Evolutionary conservation across 495 filamentous ascomycete species (phyloP), one percentile per base, ranked within the genome.

Genomic region (Aspergillus affinis): DNA sequence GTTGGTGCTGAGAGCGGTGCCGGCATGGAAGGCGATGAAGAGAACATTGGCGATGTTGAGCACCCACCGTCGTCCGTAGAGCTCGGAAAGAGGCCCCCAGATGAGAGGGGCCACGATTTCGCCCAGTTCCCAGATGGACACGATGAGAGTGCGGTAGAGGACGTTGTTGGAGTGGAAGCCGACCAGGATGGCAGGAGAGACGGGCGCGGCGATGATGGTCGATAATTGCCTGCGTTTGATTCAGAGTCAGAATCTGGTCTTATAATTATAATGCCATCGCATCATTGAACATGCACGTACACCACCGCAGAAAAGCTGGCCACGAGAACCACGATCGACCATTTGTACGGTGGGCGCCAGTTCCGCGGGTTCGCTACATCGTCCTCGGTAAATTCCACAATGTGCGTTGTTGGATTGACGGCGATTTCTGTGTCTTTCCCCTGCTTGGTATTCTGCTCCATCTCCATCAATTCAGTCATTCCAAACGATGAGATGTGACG

Each of bases 1-100:
- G 47, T 81, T 85, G 0, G 84, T 84, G 0, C 87, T 77, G 10
- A 90, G 70, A 4, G 88, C 88, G 63, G 87, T 89, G 1, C 87
- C 88, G 29, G 90, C 86, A 58, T 87, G 84, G 81, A 85, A 89
- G 9, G 81, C 61, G 12, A 80, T 63, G 54, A 82, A 80, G 36
- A 80, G 69, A 52, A 67, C 56, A 57, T 80, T 77, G 46, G 72
- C 69, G 57, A 53, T 55, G 57, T 75, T 72, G 52, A 75, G 70
- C 3, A 80, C 56, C 27, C 71, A 65, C 4, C 73, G 57, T 3
- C 77, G 69, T 12, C 77, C 77, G 60, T 78, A 79, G 53, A 78
- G 69, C 55, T 79, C 75, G 36, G 69, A 74, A 1, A 78, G 54
- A 0, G 80, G 79, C 17, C 78, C 78, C 3, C 82, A 67, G 12